Percentiles rank a stretch among this genome's conserved stretches.
These are phyloP conservation scores for Stagonosporopsis vannaccii DNA, from an alignment of 2,329 filamentous ascomycete species.

Conservation along the genomic window DNA sequence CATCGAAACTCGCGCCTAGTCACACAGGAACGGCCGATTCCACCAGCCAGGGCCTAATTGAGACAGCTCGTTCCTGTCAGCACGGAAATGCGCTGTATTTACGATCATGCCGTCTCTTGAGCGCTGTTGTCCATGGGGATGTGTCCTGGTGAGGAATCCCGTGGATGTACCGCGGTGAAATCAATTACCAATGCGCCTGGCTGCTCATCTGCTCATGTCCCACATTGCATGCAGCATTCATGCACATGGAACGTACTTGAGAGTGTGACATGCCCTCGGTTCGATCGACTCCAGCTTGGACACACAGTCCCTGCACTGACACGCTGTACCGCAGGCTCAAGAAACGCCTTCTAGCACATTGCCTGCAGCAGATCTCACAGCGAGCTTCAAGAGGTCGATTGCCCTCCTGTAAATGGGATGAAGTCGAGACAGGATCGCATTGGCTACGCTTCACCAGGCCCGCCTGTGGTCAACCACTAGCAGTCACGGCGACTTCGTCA, in stretches of 20 bases:
- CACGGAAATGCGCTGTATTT: neutral
- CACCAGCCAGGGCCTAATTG: neutral
- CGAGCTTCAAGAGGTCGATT: neutral
- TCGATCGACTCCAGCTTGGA: neutral
- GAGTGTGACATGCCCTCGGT: too few species aligned
- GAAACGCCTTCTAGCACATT: too few species aligned
- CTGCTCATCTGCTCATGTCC: neutral
- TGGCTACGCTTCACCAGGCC: neutral
- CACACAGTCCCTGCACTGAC: neutral
- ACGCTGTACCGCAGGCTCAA: neutral
- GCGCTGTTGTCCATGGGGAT: neutral
- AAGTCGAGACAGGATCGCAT: neutral
- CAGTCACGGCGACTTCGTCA: neutral
- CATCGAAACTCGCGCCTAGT: neutral
- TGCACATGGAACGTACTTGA: neutral
- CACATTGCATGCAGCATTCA: neutral
- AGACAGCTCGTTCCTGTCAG: neutral
- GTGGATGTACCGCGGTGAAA: neutral
- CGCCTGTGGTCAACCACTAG: neutral
- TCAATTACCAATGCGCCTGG: too few species aligned
- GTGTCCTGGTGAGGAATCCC: neutral
- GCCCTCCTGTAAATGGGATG: neutral
- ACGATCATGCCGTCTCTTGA: neutral
- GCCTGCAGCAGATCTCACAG: neutral
- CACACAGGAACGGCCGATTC: neutral